Base-by-base conservation (phyloP, 1,284 basidiomycete genomes). In the Ceratobasidium sp. region DNA sequence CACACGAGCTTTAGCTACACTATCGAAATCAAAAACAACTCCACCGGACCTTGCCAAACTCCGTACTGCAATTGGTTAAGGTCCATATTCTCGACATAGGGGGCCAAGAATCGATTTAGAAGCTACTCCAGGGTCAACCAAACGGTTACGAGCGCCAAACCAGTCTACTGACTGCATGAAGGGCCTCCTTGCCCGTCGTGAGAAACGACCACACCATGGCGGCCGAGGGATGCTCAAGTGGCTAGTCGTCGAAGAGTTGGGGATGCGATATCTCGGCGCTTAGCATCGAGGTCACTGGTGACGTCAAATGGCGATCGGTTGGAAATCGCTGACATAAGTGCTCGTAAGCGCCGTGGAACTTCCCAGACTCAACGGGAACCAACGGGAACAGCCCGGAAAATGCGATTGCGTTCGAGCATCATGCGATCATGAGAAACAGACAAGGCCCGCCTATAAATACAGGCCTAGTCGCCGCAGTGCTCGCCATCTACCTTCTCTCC, bases 1-100 rank as follows among this genome's bases (percentile, higher is more conserved):
- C 33, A 59, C 71, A 16, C 50, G 8, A 20, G 79, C 20, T 50
- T 12, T 30, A 41, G 10, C 44, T 41, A 46, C 78, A 74, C 35
- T 74, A 73, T 66, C 66, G 33, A 48, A 27, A 64, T 48, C 20
- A 62, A 18, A 30, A 52, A 16, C 27, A 38, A 27, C 33, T 20
- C 66, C 69, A 69, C 78, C 84, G 85, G 82, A 91, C 97, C 97
- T 88, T 95, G 94, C 82, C 92, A 95, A 81, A 99, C 95, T 41
- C 96, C 97, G 87, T 98, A 93, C 82, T 96, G 97, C 67, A 99
- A 93, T 85, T 98, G 96, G 83, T 94, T 93, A 82, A 96, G 91
- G 85, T 99, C 96, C 84, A 99, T 87, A 82, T 98, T 98, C 87
- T 98, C 96, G 80, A 99, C 94, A 89, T 99, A 99, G 0, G 96